Conservation (phyloP, 2,329 filamentous ascomycete species). For the Lecanicillium sp. region DNA sequence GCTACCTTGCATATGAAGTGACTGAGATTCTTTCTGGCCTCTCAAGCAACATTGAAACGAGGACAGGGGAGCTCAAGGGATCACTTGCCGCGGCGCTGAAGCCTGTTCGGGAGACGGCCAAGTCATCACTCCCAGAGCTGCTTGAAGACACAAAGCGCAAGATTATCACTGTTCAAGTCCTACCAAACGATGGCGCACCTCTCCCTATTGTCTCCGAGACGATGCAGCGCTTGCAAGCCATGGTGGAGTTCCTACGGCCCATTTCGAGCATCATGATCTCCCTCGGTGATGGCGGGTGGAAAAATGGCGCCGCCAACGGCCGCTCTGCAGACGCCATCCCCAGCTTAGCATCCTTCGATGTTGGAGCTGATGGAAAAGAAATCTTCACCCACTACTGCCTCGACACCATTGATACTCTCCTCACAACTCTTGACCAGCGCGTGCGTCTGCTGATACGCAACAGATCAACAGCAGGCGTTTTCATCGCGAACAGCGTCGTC, state of each 20-base stretch:
- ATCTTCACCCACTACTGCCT: conserved; percentile 85
- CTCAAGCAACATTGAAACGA: conserved; percentile 69
- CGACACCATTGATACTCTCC: conserved; percentile 77
- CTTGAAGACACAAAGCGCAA: conserved; percentile 74
- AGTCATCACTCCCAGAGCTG: conserved; percentile 72
- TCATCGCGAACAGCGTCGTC: conserved; percentile 79
- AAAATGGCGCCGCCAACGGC: conserved; percentile 38
- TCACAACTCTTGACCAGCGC: conserved; percentile 68
- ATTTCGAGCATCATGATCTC: conserved; percentile 87
- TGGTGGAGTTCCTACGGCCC: conserved; percentile 79
- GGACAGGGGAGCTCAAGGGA: conserved; percentile 78
- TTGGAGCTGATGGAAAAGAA: conserved; percentile 78
- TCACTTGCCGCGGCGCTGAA: conserved; percentile 78
- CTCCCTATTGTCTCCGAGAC: conserved; percentile 73
- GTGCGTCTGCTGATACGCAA: conserved; percentile 64
- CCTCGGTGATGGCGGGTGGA: conserved; percentile 89
- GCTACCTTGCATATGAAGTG: conserved; percentile 90
- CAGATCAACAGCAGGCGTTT: conserved; percentile 75
- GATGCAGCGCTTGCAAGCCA: conserved; percentile 76
- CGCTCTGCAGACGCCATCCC: conserved; percentile 57
- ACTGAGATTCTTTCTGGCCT: conserved; percentile 80
- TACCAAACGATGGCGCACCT: conserved; percentile 72
- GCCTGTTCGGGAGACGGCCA: conserved; percentile 86
- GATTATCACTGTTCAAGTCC: conserved; percentile 52
- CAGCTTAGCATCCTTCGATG: conserved; percentile 71